A percentile compares a stretch with the other conserved stretches of the same genome.
These are phyloP conservation scores for Penicillium turbatum DNA, from an alignment of 495 filamentous ascomycete genomes.

Conservation along the genomic window DNA sequence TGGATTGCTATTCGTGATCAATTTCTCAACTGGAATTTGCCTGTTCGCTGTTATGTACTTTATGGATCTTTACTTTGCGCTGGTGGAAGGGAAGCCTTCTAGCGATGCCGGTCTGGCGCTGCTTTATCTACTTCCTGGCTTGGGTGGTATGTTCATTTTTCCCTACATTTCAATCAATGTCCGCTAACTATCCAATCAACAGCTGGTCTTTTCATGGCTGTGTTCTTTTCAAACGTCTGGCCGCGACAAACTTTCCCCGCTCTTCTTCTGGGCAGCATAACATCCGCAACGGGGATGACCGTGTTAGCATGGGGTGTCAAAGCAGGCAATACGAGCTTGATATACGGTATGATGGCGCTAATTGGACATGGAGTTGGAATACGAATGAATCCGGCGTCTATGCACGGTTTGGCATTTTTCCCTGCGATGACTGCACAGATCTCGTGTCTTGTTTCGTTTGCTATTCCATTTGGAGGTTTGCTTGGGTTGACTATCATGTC, in stretches of 20 bases:
- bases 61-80: slow-evolving; percentile 54
- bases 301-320: slow-evolving; percentile 47
- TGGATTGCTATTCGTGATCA: slow-evolving; percentile 48
- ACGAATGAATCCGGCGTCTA: slow-evolving; percentile 43
- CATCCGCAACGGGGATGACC: slow-evolving; percentile 43
- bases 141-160: slow-evolving; percentile 27
- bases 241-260: slow-evolving; percentile 52
- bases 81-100: slow-evolving; percentile 45
- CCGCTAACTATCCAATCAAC: neutral
- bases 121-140: slow-evolving; percentile 45
- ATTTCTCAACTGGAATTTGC: slow-evolving; percentile 47
- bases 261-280: slow-evolving; percentile 45
- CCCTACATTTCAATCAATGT: neutral
- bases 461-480: slow-evolving; percentile 54
- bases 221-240: slow-evolving; percentile 52
- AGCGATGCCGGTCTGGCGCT: slow-evolving; percentile 48
- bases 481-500: slow-evolving; percentile 56
- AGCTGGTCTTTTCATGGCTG: slow-evolving; percentile 50
- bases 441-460: slow-evolving; percentile 48
- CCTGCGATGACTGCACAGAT: slow-evolving; percentile 47
- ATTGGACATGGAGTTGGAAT: slow-evolving; percentile 53
- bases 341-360: slow-evolving; percentile 59
- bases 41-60: slow-evolving; percentile 57
- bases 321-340: slow-evolving; percentile 30
- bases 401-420: slow-evolving; percentile 54